Conservation (phyloP, 1,139 yeast species). For the Blastobotrys proliferans region DNA sequence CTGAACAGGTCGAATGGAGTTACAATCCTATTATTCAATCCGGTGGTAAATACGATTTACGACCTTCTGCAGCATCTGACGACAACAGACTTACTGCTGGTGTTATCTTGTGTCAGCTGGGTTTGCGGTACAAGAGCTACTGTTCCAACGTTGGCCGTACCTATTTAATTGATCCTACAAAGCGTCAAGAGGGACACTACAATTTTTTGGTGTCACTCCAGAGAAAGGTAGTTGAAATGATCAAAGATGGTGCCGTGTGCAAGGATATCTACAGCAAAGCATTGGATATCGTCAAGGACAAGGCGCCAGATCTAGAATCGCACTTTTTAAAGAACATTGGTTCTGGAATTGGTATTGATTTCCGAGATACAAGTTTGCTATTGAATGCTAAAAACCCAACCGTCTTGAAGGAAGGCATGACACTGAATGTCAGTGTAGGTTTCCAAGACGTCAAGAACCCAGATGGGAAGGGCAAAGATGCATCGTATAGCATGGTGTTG, state of each 20-base stretch:
- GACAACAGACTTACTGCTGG: constrained; percentile 67
- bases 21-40: constrained; percentile 89
- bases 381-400: constrained; percentile 73
- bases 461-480: constrained; percentile 41
- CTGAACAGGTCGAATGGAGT: constrained; percentile 85
- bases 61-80: constrained; percentile 77
- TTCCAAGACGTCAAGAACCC: constrained; percentile 53
- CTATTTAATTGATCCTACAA: constrained; percentile 83
- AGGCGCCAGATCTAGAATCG: constrained; percentile 58
- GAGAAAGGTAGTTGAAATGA: constrained; percentile 50
- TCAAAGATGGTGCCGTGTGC: constrained; percentile 67
- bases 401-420: constrained; percentile 63
- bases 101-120: constrained; percentile 78
- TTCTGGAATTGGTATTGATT: constrained; percentile 86
- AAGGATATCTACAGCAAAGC: constrained; percentile 65
- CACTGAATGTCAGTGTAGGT: constrained; percentile 74
- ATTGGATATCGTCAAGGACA: constrained; percentile 49
- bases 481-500: constrained; percentile 62
- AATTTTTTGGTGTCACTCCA: constrained; percentile 63
- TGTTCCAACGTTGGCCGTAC: constrained; percentile 88
- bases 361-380: constrained; percentile 74
- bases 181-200: constrained; percentile 73
- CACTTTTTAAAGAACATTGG: constrained; percentile 81
- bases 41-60: constrained; percentile 80
- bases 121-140: constrained; percentile 82